Percentiles rank a stretch among this genome's conserved stretches.
Evolutionary conservation across 352 stramenopile species (phyloP).

Genomic region (Pythium volutum): DNA sequence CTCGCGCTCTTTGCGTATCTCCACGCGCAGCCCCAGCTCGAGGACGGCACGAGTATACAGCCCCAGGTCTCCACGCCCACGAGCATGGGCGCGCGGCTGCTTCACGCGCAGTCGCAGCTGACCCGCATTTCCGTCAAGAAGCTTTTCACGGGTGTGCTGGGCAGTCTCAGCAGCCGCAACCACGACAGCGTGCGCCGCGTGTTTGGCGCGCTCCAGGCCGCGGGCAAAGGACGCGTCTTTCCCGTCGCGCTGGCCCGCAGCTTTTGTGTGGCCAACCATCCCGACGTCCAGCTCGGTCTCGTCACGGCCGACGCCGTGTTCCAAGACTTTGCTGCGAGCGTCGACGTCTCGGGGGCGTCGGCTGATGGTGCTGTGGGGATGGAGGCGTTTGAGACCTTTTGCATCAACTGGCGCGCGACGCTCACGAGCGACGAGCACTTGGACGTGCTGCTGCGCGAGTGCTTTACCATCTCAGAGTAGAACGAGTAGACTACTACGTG

Average conservation of each 20-base stretch:
- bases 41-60: neutral
- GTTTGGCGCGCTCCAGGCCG: conserved; percentile 41
- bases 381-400: conserved; percentile 68
- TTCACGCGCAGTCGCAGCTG: conserved; percentile 35
- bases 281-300: conserved; percentile 54
- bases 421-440: conserved; percentile 52
- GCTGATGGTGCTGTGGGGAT: conserved; percentile 42
- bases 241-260: conserved; percentile 52
- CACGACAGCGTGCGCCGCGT: conserved; percentile 35
- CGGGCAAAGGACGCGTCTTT: conserved; percentile 60
- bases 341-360: conserved; percentile 43
- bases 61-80: neutral
- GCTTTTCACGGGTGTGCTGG: conserved; percentile 39
- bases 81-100: conserved; percentile 34
- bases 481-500: neutral
- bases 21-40: conserved; percentile 27
- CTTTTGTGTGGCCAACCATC: conserved; percentile 57
- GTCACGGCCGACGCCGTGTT: conserved; percentile 38
- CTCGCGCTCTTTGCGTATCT: conserved; percentile 50
- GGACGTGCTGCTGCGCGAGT: conserved; percentile 57
- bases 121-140: conserved; percentile 38
- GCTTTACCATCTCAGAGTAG: conserved; percentile 32
- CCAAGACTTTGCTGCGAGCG: conserved; percentile 66
- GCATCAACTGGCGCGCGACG: conserved; percentile 48
- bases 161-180: conserved; percentile 36